Conservation (phyloP, 306 rosid genomes). For the Lablab purpureus region DNA sequence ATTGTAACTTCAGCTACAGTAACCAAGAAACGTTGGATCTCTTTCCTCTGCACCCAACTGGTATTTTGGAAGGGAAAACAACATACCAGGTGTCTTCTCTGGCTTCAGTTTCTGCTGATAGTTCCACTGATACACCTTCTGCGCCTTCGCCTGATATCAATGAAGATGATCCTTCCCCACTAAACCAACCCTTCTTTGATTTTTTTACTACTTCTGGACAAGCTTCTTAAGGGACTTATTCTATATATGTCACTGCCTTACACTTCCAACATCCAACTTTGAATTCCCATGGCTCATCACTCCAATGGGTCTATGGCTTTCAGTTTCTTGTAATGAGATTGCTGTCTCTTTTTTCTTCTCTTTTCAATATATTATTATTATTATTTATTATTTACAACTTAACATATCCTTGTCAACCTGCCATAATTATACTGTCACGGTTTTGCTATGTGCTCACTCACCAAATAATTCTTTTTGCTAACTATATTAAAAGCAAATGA, state of each 20-base stretch:
- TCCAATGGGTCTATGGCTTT: constrained; percentile 16
- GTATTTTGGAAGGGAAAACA: constrained; percentile 56
- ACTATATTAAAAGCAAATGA: constrained; percentile 19
- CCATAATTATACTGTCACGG: not conserved
- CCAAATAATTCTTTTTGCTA: constrained; percentile 27
- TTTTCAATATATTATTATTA: no score
- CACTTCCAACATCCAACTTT: constrained; percentile 39
- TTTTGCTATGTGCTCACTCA: constrained; percentile 13
- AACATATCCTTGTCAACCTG: constrained; percentile 20
- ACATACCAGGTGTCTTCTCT: constrained; percentile 38
- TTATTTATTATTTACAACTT: not conserved
- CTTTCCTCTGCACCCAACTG: constrained; percentile 86
- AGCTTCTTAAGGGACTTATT: not conserved
- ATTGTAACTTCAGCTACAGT: constrained; percentile 19
- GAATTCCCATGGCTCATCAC: constrained; percentile 34
- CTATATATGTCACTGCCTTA: not conserved
- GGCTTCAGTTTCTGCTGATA: constrained; percentile 44
- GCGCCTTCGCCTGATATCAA: constrained; percentile 28
- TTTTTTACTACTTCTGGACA: constrained; percentile 52
- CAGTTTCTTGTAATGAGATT: constrained; percentile 9
- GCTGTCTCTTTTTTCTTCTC: not conserved
- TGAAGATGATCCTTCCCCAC: constrained; percentile 12
- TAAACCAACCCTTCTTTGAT: constrained; percentile 50
- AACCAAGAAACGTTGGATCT: constrained; percentile 70
- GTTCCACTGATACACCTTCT: constrained; percentile 40